Base-by-base conservation (phyloP, 2,329 filamentous ascomycete genomes). In the Davidsoniella eucalypti region DNA sequence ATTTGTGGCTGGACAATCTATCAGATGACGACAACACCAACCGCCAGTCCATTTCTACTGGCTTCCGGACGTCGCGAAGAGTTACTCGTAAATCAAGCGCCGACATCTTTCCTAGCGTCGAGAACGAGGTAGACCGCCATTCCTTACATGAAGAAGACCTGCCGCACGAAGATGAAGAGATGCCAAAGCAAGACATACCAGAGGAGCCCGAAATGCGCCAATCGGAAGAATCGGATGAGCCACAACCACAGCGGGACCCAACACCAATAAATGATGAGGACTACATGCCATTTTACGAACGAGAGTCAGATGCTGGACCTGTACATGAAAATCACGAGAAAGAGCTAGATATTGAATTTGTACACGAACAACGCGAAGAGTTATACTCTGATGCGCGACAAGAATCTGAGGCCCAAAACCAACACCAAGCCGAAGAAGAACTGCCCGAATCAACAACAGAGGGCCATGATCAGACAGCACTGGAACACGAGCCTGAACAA, bases 1-100 rank as follows among this genome's bases (percentile, higher is more conserved):
- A 72, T 55, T 65, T 71, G 17, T 72, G 69, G 69, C 65, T 71
- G 57, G 63, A 63, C 25, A 65, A 65, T 5, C 42, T 68, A 37
- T 65, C 64, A 1, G 60, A 69, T 39, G 59, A 67, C 29, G 57
- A 59, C 8, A 36, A 18, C 2, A 26, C n/a, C 9, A 39, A 37
- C n/a, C 29, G 12, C 3, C 29, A 9, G 8, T 5, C 29, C 29
- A 33, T 33, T 12, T 33, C 29, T 33, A 12, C 12, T 33, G 29
- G 12, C 8, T 23, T 39, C 6, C 26, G 7, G 44, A 25, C 14
- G 23, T 23, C 7, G 10, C 44, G 33, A 39, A 47, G n/a, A 39
- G 25, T n/a, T 14, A 9, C 16, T 9, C 18, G 9, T 37, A 39
- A 5, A 14, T 14, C 18, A 2, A 23, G 10, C 29, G 9, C 29